phyloP scores from a whole-genome alignment of 129 eudicot genomes.

The Helianthus tuberosus region DNA sequence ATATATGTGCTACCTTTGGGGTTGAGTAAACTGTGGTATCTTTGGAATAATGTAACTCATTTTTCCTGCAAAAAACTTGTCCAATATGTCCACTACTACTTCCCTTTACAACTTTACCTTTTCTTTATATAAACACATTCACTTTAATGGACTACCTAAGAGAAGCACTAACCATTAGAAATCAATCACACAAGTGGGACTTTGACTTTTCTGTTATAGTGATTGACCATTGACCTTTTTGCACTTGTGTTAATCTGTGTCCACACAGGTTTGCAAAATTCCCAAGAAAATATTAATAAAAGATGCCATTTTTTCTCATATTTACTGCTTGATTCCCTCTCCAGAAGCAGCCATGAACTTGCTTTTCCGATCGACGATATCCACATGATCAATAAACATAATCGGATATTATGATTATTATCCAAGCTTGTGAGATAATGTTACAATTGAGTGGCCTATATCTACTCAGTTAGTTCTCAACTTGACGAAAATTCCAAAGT shows the following conservation, averaged over 20 bases:
- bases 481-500: conserved; percentile 35
- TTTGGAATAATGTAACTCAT: not conserved
- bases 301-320: conserved; percentile 15
- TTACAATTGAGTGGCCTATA: conserved; percentile 32
- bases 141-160: conserved; percentile 25
- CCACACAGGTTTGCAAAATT: not conserved
- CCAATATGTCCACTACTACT: conserved; percentile 16
- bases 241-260: not conserved
- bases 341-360: conserved; percentile 33
- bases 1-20: not conserved
- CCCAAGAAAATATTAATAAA: not conserved
- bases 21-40: too few species aligned
- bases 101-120: conserved; percentile 19
- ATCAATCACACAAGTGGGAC: conserved; percentile 26
- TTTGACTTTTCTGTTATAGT: conserved; percentile 36
- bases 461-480: conserved; percentile 23
- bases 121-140: conserved; percentile 13
- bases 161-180: conserved; percentile 30
- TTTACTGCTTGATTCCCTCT: conserved; percentile 14
- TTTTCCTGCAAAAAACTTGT: not conserved
- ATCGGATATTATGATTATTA: conserved; percentile 31
- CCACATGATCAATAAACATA: conserved; percentile 29
- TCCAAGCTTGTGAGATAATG: conserved; percentile 23
- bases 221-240: conserved; percentile 13
- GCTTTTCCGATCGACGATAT: conserved; percentile 26